Conservation (phyloP, 495 filamentous ascomycete species). For the Penicillium tannophilum region DNA sequence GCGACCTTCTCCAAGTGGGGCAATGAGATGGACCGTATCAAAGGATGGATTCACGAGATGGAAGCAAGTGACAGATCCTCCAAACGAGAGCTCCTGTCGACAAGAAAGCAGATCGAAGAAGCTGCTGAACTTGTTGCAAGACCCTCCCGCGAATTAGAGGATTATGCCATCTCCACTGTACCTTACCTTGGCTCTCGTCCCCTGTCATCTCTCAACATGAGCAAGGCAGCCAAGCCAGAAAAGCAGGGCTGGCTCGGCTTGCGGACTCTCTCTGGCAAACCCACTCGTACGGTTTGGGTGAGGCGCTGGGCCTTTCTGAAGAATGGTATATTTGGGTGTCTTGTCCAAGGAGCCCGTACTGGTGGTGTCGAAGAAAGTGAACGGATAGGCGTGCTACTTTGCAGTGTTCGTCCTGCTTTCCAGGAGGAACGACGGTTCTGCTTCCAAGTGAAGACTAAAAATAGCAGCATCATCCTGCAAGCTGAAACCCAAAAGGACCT, state of each 20-base stretch:
- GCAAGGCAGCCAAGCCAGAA: slow-evolving; percentile 53
- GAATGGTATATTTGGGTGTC: slow-evolving; percentile 93
- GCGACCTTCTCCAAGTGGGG: slow-evolving; percentile 62
- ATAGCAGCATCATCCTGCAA: slow-evolving; percentile 84
- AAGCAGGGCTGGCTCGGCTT: slow-evolving; percentile 97
- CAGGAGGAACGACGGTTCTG: slow-evolving; percentile 94
- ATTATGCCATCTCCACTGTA: slow-evolving; percentile 85
- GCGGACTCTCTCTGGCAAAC: slow-evolving; percentile 81
- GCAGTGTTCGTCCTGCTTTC: slow-evolving; percentile 85
- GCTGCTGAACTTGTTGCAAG: slow-evolving; percentile 65
- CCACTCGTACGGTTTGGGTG: slow-evolving; percentile 82
- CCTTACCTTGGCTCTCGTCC: slow-evolving; percentile 77
- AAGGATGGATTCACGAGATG: slow-evolving; percentile 92
- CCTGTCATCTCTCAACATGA: slow-evolving; percentile 55
- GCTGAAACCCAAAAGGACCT: slow-evolving; percentile 90
- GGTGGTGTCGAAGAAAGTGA: slow-evolving; percentile 94
- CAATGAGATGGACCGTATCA: slow-evolving; percentile 84
- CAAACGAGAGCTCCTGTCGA: slow-evolving; percentile 72
- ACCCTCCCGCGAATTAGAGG: slow-evolving; percentile 89
- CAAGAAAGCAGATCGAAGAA: slow-evolving; percentile 83
- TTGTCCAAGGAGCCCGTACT: slow-evolving; percentile 80
- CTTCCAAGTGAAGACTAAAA: slow-evolving; percentile 99
- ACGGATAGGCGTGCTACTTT: slow-evolving; percentile 91
- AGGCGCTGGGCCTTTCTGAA: slow-evolving; percentile 94
- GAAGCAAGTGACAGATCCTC: slow-evolving; percentile 79